These are phyloP conservation scores for Diplodia corticola DNA, from an alignment of 2,329 filamentous ascomycete species.

Conservation along the genomic window DNA sequence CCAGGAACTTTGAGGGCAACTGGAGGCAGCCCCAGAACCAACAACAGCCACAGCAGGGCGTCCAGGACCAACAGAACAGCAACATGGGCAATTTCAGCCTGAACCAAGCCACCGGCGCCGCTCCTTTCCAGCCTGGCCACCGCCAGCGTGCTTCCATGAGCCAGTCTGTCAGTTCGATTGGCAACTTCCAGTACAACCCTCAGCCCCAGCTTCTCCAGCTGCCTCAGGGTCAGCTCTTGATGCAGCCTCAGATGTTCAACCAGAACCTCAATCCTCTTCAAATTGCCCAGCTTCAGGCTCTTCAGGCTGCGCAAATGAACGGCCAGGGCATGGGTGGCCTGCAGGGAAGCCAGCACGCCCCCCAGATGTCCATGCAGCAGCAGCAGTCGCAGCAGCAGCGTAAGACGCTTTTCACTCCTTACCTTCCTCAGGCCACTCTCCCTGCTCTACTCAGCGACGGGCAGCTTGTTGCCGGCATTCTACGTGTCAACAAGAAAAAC, in stretches of 20 bases:
- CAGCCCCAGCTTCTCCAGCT: slow-evolving; percentile 88
- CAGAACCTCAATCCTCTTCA: slow-evolving; percentile 88
- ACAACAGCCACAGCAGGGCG: slow-evolving; percentile 44
- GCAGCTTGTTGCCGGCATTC: slow-evolving; percentile 91
- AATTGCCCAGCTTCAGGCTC: slow-evolving; percentile 83
- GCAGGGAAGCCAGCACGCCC: slow-evolving; percentile 70
- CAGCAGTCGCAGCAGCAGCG: slow-evolving; percentile 80
- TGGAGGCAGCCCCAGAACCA: slow-evolving; percentile 80
- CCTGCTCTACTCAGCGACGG: slow-evolving; percentile 88
- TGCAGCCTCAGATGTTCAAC: slow-evolving; percentile 83
- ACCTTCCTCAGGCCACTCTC: slow-evolving; percentile 89
- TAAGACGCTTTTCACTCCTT: slow-evolving; percentile 98
- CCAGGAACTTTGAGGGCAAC: slow-evolving; percentile 95
- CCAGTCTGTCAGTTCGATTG: slow-evolving; percentile 78
- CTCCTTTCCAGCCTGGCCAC: slow-evolving; percentile 89
- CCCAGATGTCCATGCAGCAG: slow-evolving; percentile 56
- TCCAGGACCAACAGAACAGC: slow-evolving; percentile 52
- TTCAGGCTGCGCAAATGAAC: slow-evolving; percentile 84
- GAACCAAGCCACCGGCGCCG: slow-evolving; percentile 67
- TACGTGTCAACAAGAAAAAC: slow-evolving; percentile 99
- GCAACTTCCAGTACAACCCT: slow-evolving; percentile 82
- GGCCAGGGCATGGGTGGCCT: slow-evolving; percentile 69
- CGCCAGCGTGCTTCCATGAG: slow-evolving; percentile 81
- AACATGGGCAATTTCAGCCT: slow-evolving; percentile 66
- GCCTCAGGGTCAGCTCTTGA: slow-evolving; percentile 76